Evolutionary conservation across 2,329 filamentous ascomycete species (phyloP).

Genomic region (Alternaria alternata): DNA sequence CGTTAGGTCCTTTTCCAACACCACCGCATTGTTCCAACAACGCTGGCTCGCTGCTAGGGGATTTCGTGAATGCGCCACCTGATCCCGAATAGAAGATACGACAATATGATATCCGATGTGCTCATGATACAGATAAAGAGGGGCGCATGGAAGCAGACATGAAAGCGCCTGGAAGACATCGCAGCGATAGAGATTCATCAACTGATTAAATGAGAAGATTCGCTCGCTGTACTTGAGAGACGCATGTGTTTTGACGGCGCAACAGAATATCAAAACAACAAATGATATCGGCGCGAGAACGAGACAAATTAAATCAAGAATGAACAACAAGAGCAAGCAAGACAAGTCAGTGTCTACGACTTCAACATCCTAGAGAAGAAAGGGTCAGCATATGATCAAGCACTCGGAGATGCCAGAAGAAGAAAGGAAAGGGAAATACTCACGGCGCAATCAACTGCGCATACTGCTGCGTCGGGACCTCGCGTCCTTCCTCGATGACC

Average conservation of each 20-base stretch:
- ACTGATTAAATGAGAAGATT: neutral
- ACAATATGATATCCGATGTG: neutral
- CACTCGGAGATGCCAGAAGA: neutral
- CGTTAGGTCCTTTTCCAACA: neutral
- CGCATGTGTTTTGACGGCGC: neutral
- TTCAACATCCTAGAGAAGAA: conserved; percentile 35
- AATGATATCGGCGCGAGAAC: neutral
- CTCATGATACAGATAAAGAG: neutral
- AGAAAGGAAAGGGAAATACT: conserved; percentile 23
- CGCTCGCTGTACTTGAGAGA: neutral
- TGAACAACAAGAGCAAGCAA: neutral
- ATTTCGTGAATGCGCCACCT: neutral
- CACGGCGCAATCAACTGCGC: conserved; percentile 48
- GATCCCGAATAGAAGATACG: neutral
- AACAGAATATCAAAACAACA: neutral
- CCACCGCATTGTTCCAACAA: neutral
- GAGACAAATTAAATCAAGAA: neutral
- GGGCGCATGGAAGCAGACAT: neutral
- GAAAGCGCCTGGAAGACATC: neutral
- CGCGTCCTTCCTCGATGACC: conserved; percentile 45
- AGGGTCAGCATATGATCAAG: neutral
- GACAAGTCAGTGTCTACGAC: conserved; percentile 23
- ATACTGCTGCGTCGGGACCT: conserved; percentile 46
- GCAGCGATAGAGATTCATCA: neutral
- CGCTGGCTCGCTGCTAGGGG: neutral